Evolutionary conservation across 139 green algal genomes (phyloP).

Genomic region (Coelastrella sp.): DNA sequence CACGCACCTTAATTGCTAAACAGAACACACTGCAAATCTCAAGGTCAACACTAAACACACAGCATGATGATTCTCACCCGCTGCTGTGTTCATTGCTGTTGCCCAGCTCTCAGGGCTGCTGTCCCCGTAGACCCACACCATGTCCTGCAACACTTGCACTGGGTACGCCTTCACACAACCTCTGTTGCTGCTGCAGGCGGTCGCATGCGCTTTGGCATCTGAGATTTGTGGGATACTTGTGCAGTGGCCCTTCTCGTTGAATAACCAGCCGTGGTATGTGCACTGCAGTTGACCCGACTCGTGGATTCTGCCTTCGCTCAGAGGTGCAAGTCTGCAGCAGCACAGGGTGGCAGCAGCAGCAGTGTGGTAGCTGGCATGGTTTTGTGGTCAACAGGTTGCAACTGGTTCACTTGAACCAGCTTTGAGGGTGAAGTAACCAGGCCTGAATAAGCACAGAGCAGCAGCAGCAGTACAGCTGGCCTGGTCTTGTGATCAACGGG

Average conservation of each 20-base stretch:
- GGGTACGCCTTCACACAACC: conserved; percentile 28
- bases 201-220: conserved; percentile 33
- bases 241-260: conserved; percentile 24
- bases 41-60: too few species aligned
- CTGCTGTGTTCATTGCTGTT: neutral
- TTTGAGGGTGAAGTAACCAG: too few species aligned
- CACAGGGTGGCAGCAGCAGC: too few species aligned
- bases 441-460: too few species aligned
- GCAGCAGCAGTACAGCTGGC: too few species aligned
- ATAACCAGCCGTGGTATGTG: conserved; percentile 44
- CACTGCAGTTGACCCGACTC: conserved; percentile 33
- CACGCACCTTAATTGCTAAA: too few species aligned
- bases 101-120: neutral
- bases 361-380: too few species aligned
- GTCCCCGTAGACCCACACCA: conserved; percentile 51
- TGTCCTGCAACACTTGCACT: conserved; percentile 7
- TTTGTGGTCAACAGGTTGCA: too few species aligned
- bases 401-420: too few species aligned
- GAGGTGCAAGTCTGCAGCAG: conserved; percentile 25
- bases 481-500: too few species aligned
- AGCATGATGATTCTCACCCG: too few species aligned
- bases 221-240: conserved; percentile 43
- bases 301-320: conserved; percentile 38
- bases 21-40: too few species aligned
- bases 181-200: conserved; percentile 44